Conservation (phyloP, 2,329 filamentous ascomycete genomes). For the Talaromyces sp. region DNA sequence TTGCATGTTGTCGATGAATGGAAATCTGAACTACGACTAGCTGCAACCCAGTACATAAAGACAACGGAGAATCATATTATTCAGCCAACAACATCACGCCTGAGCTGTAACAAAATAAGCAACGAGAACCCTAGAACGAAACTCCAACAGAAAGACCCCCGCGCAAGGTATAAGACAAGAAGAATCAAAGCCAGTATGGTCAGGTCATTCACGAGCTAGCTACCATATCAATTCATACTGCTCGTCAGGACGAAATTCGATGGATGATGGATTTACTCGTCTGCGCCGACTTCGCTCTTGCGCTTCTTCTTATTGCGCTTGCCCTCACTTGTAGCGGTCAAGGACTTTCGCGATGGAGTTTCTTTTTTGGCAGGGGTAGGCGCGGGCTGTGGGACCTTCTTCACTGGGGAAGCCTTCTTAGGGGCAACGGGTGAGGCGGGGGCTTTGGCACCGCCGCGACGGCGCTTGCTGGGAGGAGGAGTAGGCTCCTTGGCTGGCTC, state of each 20-base stretch:
- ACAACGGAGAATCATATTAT: background rate
- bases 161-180: constrained; percentile 1
- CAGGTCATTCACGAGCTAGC: background rate
- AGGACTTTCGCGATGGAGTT: constrained; percentile 29
- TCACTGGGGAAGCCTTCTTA: constrained; percentile 37
- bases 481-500: constrained; percentile 42
- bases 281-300: constrained; percentile 40
- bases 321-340: constrained; percentile 25
- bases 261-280: constrained; percentile 21
- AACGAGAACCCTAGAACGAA: background rate
- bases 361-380: constrained; percentile 28
- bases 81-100: background rate
- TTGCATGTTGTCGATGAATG: background rate
- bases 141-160: background rate
- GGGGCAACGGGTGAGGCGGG: constrained; percentile 29
- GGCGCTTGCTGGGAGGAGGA: constrained; percentile 45
- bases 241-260: background rate
- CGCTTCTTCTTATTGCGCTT: constrained; percentile 47
- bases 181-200: background rate
- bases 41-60: background rate
- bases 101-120: background rate
- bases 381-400: constrained; percentile 24
- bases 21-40: background rate
- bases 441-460: constrained; percentile 36
- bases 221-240: background rate